Conservation (phyloP, 208 protist species). For the Crithidia bombi region DNA sequence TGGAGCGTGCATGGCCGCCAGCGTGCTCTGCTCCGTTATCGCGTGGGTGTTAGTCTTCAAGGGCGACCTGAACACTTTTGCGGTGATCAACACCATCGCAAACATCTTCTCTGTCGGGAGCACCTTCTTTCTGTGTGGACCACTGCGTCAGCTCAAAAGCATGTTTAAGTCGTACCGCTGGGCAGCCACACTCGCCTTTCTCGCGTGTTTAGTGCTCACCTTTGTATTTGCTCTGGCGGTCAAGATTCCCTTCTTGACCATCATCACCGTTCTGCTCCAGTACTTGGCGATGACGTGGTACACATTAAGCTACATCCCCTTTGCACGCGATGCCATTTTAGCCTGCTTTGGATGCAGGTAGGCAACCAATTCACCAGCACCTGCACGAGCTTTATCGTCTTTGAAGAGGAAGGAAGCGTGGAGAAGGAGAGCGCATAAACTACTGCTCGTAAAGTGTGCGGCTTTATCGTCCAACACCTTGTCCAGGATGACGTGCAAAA, state of each 20-base stretch:
- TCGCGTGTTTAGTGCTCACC: constrained; percentile 57
- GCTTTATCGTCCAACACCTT: no score
- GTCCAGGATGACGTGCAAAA: no score
- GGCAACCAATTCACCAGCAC: no score
- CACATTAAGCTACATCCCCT: constrained; percentile 75
- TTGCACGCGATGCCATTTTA: constrained; percentile 50
- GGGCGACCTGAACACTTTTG: constrained; percentile 55
- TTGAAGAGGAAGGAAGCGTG: no score
- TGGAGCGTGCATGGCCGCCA: constrained; percentile 37
- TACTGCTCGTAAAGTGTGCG: no score
- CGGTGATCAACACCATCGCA: constrained; percentile 59
- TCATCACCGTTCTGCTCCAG: constrained; percentile 62
- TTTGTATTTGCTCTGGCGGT: constrained; percentile 59
- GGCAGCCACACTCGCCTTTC: constrained; percentile 57
- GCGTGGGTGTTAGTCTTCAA: constrained; percentile 66
- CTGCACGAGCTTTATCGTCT: no score
- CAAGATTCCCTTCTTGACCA: constrained; percentile 45
- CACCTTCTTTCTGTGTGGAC: constrained; percentile 74
- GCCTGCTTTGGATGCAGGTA: constrained; percentile 22
- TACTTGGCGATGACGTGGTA: constrained; percentile 83
- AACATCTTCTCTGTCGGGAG: constrained; percentile 63
- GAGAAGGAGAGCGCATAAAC: no score
- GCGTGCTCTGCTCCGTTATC: constrained; percentile 63
- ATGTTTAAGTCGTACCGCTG: constrained; percentile 68
- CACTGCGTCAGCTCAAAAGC: constrained; percentile 59